These are phyloP conservation scores for Anethum foeniculum DNA, from an alignment of 140 eudicot species.

Conservation along the genomic window DNA sequence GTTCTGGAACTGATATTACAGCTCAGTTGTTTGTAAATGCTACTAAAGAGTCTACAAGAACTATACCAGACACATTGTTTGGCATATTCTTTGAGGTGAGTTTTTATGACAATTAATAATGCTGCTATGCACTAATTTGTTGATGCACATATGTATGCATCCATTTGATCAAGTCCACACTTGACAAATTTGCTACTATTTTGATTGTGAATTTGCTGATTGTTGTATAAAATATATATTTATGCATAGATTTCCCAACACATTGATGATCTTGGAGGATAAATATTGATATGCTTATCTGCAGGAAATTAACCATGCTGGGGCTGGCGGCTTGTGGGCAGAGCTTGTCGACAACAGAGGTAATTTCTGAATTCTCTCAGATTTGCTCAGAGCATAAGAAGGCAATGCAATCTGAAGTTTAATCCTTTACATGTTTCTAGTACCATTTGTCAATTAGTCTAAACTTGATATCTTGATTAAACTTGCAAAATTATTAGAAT, in stretches of 20 bases:
- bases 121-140: not conserved
- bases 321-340: slow-evolving; percentile 96
- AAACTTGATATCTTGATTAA: not conserved
- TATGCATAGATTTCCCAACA: not conserved
- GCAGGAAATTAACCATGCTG: slow-evolving; percentile 96
- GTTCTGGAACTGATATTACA: slow-evolving; percentile 30
- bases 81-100: slow-evolving; percentile 90
- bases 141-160: not conserved
- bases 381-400: not conserved
- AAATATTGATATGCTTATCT: not conserved
- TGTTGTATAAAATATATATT: not conserved
- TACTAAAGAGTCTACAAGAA: slow-evolving; percentile 37
- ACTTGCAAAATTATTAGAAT: not conserved
- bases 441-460: not conserved
- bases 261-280: not conserved
- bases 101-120: too few species aligned
- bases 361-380: slow-evolving; percentile 1
- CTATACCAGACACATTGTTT: slow-evolving; percentile 60
- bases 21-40: slow-evolving; percentile 54
- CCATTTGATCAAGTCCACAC: not conserved
- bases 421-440: not conserved
- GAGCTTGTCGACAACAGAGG: slow-evolving; percentile 87
- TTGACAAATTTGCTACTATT: not conserved
- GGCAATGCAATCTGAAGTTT: not conserved
- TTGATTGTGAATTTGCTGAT: not conserved